Conservation (phyloP, 1,139 yeast species). For the Yamadazyma jaroonii region DNA sequence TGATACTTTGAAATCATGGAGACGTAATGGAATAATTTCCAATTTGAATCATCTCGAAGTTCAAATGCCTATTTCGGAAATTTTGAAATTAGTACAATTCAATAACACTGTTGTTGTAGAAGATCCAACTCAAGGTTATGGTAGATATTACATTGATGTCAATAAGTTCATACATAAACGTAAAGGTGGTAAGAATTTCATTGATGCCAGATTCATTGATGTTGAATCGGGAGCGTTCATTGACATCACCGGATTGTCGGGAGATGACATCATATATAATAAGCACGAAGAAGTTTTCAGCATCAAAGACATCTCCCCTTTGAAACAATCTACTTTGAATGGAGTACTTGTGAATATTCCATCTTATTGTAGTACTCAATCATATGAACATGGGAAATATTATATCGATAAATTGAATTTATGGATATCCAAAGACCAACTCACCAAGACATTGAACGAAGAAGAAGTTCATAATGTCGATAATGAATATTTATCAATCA, state of each 20-base stretch:
- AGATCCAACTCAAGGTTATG: conserved; percentile 28
- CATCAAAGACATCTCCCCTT: conserved; percentile 30
- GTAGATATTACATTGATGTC: conserved; percentile 32
- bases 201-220: conserved; percentile 41
- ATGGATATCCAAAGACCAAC: conserved; percentile 23
- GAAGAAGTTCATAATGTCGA: conserved; percentile 13
- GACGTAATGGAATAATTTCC: conserved; percentile 45
- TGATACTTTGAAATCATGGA: conserved; percentile 30
- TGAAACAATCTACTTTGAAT: conserved; percentile 28
- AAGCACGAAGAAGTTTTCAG: conserved; percentile 33
- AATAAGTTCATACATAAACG: conserved; percentile 33
- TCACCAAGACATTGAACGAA: conserved; percentile 15
- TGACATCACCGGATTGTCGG: conserved; percentile 37
- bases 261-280: conserved; percentile 25
- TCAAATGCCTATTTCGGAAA: conserved; percentile 32
- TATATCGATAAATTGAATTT: conserved; percentile 23
- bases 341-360: conserved; percentile 35
- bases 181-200: conserved; percentile 29
- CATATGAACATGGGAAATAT: conserved; percentile 20
- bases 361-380: conserved; percentile 17
- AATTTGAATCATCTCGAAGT: conserved; percentile 35
- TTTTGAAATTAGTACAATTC: conserved; percentile 24
- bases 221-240: conserved; percentile 39
- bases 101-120: conserved; percentile 32
- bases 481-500: neutral